These are phyloP conservation scores for Pseudogymnoascus sp. DNA, from an alignment of 2,329 filamentous ascomycete species.

Conservation along the genomic window DNA sequence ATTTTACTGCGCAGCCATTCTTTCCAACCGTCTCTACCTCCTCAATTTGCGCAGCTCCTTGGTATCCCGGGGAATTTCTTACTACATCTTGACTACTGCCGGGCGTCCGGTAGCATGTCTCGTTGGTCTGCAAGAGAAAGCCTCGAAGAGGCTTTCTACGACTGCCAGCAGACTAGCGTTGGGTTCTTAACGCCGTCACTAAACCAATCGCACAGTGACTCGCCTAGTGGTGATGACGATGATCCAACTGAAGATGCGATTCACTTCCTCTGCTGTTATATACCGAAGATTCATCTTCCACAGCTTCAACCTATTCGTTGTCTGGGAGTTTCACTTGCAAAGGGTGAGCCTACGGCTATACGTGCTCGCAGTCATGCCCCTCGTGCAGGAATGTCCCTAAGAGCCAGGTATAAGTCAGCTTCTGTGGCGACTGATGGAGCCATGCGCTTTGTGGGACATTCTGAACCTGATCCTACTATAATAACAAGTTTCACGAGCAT, in stretches of 20 bases:
- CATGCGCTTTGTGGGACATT: neutral
- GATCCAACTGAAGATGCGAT: neutral
- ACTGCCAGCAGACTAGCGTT: neutral
- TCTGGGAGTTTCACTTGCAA: neutral
- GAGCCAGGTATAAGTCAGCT: neutral
- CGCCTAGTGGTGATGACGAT: neutral
- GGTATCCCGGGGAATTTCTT: neutral
- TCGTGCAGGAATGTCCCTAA: neutral
- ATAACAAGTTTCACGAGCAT: neutral
- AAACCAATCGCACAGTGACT: neutral
- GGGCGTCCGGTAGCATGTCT: neutral
- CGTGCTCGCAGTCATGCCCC: neutral
- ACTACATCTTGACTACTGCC: neutral
- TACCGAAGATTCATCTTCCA: neutral
- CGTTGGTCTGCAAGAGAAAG: neutral
- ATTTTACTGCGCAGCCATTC: neutral
- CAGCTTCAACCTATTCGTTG: neutral
- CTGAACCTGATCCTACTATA: neutral
- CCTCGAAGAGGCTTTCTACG: neutral
- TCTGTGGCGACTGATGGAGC: neutral
- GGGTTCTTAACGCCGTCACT: neutral
- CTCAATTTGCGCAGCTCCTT: neutral
- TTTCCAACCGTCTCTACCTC: neutral
- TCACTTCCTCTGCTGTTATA: neutral
- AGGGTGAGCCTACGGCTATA: neutral